Evolutionary conservation across 129 eudicot genomes (phyloP), one percentile per base, ranked within the genome.

Genomic region (Saposhnikovia divaricata): DNA sequence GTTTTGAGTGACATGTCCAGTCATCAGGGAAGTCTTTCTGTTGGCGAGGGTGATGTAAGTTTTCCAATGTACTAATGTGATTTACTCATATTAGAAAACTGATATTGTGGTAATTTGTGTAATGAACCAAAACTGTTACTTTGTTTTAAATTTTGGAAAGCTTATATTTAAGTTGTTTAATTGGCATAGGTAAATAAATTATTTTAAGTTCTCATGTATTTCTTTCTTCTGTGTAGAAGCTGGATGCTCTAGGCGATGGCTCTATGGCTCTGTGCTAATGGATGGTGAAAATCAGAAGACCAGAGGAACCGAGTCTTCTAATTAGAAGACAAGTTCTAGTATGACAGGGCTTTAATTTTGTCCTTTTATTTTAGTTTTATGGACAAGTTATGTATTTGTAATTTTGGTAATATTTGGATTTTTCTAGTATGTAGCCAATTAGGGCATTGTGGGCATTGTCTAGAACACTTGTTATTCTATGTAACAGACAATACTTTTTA

Each of bases 41-140:
- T 85, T 74, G 78, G 86, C 27, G 92, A 86, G 72, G 94, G 92
- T 83, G 96, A 92, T 81, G 99, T 95, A 88, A 73, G 95, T 82
- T 82, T 76, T 75, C 74, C 55, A 59, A 31, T 79, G 38, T 76
- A 25, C 44, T 65, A 74, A 27, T 75, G 66, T 77, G 23, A 51
- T 38, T 23, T 43, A 72, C 48, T 47, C 39, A 48, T 63, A 75
- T 53, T 72, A 61, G 78, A 38, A 51, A 12, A 72, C 42, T 16
- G n/a, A 71, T 77, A 71, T 53, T 44, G 44, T 73, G 65, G 82
- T 72, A 71, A 39, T 34, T 34, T 82, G 21, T 28, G 61, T 63
- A 43, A 78, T 15, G 9, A 57, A 78, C 15, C 74, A 63, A 78
- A 61, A 75, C 61, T 78, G 51, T 55, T 47, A 61, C 78, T 77